Conservation (phyloP, 108 stramenopile species). For the Nitzschia inconspicua region DNA sequence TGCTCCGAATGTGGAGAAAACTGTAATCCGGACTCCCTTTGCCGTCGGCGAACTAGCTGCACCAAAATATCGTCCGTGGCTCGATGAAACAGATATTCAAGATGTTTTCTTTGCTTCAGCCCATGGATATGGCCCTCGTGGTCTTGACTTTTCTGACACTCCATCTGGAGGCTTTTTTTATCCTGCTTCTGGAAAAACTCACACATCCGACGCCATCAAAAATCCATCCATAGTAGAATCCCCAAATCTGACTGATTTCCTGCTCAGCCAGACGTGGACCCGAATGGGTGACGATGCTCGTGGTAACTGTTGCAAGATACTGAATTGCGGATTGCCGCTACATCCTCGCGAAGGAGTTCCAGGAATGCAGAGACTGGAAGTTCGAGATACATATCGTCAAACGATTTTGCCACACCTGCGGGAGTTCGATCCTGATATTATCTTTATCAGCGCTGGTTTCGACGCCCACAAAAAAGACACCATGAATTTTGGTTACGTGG, state of each 20-base stretch:
- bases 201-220: slow-evolving; percentile 50
- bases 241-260: slow-evolving; percentile 72
- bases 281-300: slow-evolving; percentile 80
- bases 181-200: slow-evolving; percentile 81
- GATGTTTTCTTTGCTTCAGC: slow-evolving; percentile 90
- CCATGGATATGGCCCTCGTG: slow-evolving; percentile 91
- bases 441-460: slow-evolving; percentile 98
- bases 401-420: slow-evolving; percentile 70
- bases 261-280: slow-evolving; percentile 82
- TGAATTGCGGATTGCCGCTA: slow-evolving; percentile 79
- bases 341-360: slow-evolving; percentile 64
- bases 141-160: slow-evolving; percentile 46
- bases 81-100: slow-evolving; percentile 86
- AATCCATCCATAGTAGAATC: slow-evolving; percentile 63
- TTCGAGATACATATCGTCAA: slow-evolving; percentile 86
- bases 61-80: slow-evolving; percentile 86
- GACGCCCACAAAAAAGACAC: slow-evolving; percentile 93
- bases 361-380: slow-evolving; percentile 83
- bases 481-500: slow-evolving; percentile 93
- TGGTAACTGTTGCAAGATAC: slow-evolving; percentile 80
- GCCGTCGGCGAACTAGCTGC: slow-evolving; percentile 63
- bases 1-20: slow-evolving; percentile 72
- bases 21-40: slow-evolving; percentile 74
- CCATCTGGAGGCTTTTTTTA: slow-evolving; percentile 87
- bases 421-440: slow-evolving; percentile 95